Base-by-base conservation (phyloP, 257 asterid species). In the Leonotis leonurus region DNA sequence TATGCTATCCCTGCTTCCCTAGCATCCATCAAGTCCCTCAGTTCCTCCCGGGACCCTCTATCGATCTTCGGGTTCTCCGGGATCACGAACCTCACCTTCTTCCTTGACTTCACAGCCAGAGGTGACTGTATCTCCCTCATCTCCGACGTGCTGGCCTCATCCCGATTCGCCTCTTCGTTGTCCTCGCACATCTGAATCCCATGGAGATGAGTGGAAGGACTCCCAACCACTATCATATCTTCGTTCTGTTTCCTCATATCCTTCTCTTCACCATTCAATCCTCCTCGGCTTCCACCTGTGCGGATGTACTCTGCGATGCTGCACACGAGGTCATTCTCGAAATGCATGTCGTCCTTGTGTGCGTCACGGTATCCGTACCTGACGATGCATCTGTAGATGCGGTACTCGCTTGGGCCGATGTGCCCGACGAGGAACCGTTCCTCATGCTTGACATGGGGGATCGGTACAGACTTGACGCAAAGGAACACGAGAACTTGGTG, bases 271-370 rank as follows among this genome's bases (percentile, higher is more conserved):
- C 49, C 73, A 22, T n/a, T n/a, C n/a, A n/a, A n/a, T n/a, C n/a
- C n/a, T n/a, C n/a, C n/a, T n/a, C n/a, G n/a, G n/a, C n/a, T n/a
- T n/a, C n/a, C n/a, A n/a, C 71, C 73, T 1, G 83, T 68, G 12
- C 90, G 74, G 22, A 91, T 88, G 62, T 72, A 91, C 81, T 91
- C 98, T 0, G 96, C 96, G n/a, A 91, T 82, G 66, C 98, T 85
- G 50, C 86, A 88, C 0, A 91, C 73, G 10, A 91, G 90, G 60
- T 91, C 98, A 41, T 88, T 74, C 66, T 91, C 95, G 2, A 91
- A 91, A 58, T 75, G 80, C 6, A 81, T 1, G 39, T 84, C 98
- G 20, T 91, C 98, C 77, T 84, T 84, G 59, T 78, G 95, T 4
- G 82, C 85, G 24, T 91, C 98, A 1, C 98, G 90, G 36, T 91